Evolutionary conservation across 257 asterid species (phyloP).

Genomic region (Cinchona pubescens): DNA sequence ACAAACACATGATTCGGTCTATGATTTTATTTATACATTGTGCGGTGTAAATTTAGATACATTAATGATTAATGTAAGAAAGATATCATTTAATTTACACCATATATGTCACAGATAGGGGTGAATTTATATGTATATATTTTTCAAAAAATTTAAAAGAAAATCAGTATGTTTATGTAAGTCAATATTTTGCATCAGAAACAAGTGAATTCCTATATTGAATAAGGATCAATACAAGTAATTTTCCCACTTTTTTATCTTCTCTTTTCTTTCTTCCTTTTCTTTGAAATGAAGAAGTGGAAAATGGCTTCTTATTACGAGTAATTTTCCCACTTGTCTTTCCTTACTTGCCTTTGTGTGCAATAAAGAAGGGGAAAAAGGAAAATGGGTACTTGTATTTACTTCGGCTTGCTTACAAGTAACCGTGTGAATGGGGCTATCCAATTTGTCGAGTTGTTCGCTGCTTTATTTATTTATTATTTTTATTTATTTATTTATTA

Average conservation of each 20-base stretch:
- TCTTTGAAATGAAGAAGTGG: background rate
- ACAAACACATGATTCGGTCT: too few relatives aligned
- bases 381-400: background rate
- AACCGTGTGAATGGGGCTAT: background rate
- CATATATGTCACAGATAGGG: too few relatives aligned
- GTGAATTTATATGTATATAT: too few relatives aligned
- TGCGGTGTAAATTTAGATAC: too few relatives aligned
- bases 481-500: too few relatives aligned
- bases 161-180: too few relatives aligned
- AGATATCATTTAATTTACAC: too few relatives aligned
- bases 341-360: background rate
- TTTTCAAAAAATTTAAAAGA: too few relatives aligned
- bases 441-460: background rate
- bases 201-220: background rate
- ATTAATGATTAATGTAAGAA: too few relatives aligned
- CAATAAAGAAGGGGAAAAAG: background rate
- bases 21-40: too few relatives aligned
- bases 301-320: background rate
- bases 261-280: background rate
- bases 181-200: too few relatives aligned
- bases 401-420: background rate
- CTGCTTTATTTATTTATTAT: too few relatives aligned
- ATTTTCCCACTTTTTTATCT: background rate
- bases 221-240: background rate
- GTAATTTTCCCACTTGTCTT: background rate